These are phyloP conservation scores for Aspergillus avenaceus DNA, from an alignment of 495 filamentous ascomycete genomes.

Conservation along the genomic window DNA sequence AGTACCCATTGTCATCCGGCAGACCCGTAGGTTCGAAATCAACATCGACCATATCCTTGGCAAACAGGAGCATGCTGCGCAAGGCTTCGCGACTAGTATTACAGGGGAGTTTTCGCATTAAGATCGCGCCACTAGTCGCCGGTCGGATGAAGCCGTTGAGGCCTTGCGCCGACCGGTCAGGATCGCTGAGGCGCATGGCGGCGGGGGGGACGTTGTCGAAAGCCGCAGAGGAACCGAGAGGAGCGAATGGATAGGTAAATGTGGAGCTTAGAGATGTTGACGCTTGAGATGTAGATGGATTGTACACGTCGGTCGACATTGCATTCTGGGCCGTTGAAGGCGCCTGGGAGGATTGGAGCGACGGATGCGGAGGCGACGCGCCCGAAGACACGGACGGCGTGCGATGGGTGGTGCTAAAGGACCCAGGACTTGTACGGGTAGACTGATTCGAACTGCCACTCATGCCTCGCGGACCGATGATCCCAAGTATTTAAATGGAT, in stretches of 20 bases:
- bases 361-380: slow-evolving; percentile 41
- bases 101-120: slow-evolving; percentile 73
- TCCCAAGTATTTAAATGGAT: slow-evolving; percentile 15
- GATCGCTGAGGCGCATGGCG: slow-evolving; percentile 47
- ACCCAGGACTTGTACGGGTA: slow-evolving; percentile 46
- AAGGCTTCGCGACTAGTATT: slow-evolving; percentile 70
- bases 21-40: slow-evolving; percentile 64
- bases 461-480: slow-evolving; percentile 37
- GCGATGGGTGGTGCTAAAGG: slow-evolving; percentile 43
- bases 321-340: slow-evolving; percentile 48
- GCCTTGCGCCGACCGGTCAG: slow-evolving; percentile 42
- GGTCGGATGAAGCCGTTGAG: slow-evolving; percentile 42
- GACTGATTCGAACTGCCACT: slow-evolving; percentile 47
- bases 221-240: slow-evolving; percentile 37
- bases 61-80: slow-evolving; percentile 79
- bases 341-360: slow-evolving; percentile 33
- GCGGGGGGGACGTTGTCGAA: slow-evolving; percentile 39
- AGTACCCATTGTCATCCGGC: slow-evolving; percentile 66
- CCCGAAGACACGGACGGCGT: slow-evolving; percentile 44
- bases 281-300: slow-evolving; percentile 37
- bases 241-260: slow-evolving; percentile 43
- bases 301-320: slow-evolving; percentile 51
- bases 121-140: slow-evolving; percentile 44
- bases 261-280: slow-evolving; percentile 34
- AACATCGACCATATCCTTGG: slow-evolving; percentile 72